Evolutionary conservation across 768 basidiomycete genomes (phyloP).

Genomic region (Flagelloscypha sp.): DNA sequence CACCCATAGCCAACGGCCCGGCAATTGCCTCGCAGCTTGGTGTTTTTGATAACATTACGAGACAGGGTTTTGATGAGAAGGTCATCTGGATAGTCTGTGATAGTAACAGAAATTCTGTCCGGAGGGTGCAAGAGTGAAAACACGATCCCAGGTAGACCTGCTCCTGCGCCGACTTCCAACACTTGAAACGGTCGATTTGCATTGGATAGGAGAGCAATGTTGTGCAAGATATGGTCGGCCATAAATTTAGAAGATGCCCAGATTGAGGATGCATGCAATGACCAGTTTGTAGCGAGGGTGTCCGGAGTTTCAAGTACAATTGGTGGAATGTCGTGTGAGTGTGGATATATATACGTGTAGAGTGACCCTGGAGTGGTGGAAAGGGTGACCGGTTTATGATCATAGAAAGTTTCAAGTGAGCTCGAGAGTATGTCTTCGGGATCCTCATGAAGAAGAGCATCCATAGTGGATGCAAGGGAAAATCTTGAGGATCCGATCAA

Average conservation of each 20-base stretch:
- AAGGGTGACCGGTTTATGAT: conserved; percentile 50
- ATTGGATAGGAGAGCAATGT: conserved; percentile 10
- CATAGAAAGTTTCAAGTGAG: conserved; percentile 56
- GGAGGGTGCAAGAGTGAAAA: conserved; percentile 42
- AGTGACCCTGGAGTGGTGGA: conserved; percentile 46
- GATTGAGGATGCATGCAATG: conserved; percentile 68
- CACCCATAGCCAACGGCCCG: conserved; percentile 53
- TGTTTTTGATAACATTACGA: conserved; percentile 49
- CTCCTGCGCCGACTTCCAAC: conserved; percentile 70
- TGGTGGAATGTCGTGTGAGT: no score
- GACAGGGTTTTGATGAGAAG: conserved; percentile 47
- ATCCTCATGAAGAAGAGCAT: conserved; percentile 25
- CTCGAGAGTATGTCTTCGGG: conserved; percentile 64
- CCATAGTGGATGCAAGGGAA: no score
- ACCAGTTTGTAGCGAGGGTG: conserved; percentile 62
- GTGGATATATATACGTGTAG: conserved; percentile 52
- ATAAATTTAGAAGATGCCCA: conserved; percentile 65
- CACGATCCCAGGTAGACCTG: conserved; percentile 65
- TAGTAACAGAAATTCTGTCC: conserved; percentile 32
- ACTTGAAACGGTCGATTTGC: conserved; percentile 20
- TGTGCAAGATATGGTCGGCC: conserved; percentile 46
- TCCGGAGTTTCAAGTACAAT: conserved; percentile 55
- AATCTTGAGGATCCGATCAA: no score
- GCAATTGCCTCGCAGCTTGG: conserved; percentile 34
- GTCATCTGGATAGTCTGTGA: conserved; percentile 69